Percentiles rank a stretch among this genome's conserved stretches.
These are phyloP conservation scores for Nakazawaea molendinolei DNA, from an alignment of 805 yeast genomes.

Conservation along the genomic window DNA sequence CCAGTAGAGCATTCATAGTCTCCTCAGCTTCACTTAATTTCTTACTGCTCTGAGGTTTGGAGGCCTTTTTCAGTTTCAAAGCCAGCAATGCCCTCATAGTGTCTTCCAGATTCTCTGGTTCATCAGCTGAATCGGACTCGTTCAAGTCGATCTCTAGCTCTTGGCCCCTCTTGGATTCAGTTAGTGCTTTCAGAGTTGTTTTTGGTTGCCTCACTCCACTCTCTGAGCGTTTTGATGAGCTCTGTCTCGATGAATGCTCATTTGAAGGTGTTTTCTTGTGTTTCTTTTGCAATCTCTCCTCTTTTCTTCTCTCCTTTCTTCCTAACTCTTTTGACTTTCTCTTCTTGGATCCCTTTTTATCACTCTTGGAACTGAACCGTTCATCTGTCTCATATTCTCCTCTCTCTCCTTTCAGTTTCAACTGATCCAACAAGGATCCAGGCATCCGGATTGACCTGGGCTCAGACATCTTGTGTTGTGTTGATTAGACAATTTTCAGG, in stretches of 20 bases:
- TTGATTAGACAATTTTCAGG: not conserved
- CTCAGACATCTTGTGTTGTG: too few species aligned
- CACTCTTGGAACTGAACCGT: constrained; percentile 18
- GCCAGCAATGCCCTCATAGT: constrained; percentile 34
- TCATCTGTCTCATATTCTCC: constrained; percentile 29
- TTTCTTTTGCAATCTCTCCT: constrained; percentile 29
- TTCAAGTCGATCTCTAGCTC: not conserved
- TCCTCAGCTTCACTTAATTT: constrained; percentile 1
- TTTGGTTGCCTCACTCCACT: too few species aligned
- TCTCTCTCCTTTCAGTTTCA: constrained; percentile 27
- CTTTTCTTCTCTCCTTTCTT: constrained; percentile 33
- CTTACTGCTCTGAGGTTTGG: too few species aligned
- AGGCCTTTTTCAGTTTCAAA: constrained; percentile 28
- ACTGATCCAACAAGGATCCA: constrained; percentile 34
- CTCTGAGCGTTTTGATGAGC: too few species aligned
- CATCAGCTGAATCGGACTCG: not conserved
- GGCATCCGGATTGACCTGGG: constrained; percentile 34
- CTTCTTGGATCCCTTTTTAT: too few species aligned
- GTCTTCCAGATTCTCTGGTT: constrained; percentile 18
- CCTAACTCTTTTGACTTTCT: constrained; percentile 17
- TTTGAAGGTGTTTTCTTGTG: constrained; percentile 23
- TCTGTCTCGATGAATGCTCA: too few species aligned
- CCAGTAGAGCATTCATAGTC: constrained; percentile 24
- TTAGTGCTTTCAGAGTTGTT: too few species aligned
- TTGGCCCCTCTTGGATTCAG: not conserved